Base-by-base conservation (phyloP, 352 stramenopile species). In the Phytophthora kernoviae region DNA sequence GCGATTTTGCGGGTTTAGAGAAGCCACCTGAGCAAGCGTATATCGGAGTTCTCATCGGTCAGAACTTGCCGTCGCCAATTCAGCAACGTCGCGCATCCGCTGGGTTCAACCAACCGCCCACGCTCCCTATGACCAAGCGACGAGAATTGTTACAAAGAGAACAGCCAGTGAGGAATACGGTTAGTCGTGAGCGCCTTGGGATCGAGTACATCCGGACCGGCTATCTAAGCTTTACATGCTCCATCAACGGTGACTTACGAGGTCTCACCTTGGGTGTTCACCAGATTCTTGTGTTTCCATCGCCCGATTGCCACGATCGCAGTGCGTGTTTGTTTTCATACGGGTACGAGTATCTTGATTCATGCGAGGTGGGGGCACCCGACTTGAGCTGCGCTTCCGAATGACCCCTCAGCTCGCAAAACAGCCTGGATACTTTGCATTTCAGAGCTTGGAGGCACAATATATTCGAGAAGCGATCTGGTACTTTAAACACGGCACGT, bases 251-350 rank as follows among this genome's bases (percentile, higher is more conserved):
- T 4, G 79, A 90, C 18, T 24, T 81, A 12, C 71, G 80, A 4
- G 77, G 78, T 4, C 54, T 89, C 39, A 82, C 84, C 27, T 68
- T 90, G 4, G 76, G 83, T 21, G 26, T 67, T 52, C 62, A 65
- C 11, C 74, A 79, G 46, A 56, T 90, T n/a, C 78, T 62, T 4
- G 72, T 89, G 17, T 89, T 84, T 26, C 80, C 80, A 4, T 81
- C 79, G 0, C 68, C 77, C 0, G 76, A 91, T 30, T 83, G 67
- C 27, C 64, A 73, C 36, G 79, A 89, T 22, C 73, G 75, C n/a
- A 87, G 69, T 17, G 84, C 84, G 10, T 91, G 73, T 43, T 63
- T 90, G 44, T 89, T 91, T 58, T 85, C 70, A 30, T 91, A 91
- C 37, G 45, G 44, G 10, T 90, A 89, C 50, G 75, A 84, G 10